Conservation (phyloP, 1,284 basidiomycete species). For the Austropuccinia psidii region DNA sequence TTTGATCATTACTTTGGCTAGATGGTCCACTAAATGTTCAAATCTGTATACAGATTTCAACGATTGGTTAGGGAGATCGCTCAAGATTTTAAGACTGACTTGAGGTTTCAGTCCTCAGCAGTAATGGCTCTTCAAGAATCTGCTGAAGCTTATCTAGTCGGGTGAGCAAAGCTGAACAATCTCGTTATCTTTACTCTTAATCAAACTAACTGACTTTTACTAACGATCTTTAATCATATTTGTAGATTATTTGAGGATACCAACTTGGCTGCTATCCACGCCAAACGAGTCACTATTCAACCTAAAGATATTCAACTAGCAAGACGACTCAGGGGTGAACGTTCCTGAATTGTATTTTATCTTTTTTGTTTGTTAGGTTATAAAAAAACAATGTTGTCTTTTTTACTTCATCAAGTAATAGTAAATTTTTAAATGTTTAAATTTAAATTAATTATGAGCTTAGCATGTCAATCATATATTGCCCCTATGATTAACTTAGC, state of each 20-base stretch:
- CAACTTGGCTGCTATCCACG: conserved; percentile 43
- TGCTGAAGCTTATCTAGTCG: conserved; percentile 81
- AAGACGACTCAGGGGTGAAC: conserved; percentile 57
- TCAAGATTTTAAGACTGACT: conserved; percentile 52
- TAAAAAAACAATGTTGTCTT: too few relatives aligned
- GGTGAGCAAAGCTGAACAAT: neutral
- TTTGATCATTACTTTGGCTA: neutral
- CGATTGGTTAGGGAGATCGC: conserved; percentile 65
- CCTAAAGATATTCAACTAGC: conserved; percentile 64
- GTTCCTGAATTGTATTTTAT: conserved; percentile 23
- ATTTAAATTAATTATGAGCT: too few relatives aligned
- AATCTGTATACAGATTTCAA: conserved; percentile 34
- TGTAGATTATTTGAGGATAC: conserved; percentile 48
- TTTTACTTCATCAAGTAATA: too few relatives aligned
- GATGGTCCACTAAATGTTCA: neutral
- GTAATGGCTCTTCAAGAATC: conserved; percentile 86
- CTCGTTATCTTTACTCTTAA: neutral
- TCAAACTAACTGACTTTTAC: neutral
- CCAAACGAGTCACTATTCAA: conserved; percentile 55
- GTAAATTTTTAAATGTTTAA: too few relatives aligned
- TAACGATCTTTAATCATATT: neutral
- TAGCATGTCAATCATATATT: too few relatives aligned
- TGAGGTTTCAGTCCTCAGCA: conserved; percentile 87
- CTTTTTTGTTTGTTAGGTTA: neutral
- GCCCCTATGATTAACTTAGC: too few relatives aligned